Conservation (phyloP, 768 basidiomycete genomes). For the Glaciozyma martinii region DNA sequence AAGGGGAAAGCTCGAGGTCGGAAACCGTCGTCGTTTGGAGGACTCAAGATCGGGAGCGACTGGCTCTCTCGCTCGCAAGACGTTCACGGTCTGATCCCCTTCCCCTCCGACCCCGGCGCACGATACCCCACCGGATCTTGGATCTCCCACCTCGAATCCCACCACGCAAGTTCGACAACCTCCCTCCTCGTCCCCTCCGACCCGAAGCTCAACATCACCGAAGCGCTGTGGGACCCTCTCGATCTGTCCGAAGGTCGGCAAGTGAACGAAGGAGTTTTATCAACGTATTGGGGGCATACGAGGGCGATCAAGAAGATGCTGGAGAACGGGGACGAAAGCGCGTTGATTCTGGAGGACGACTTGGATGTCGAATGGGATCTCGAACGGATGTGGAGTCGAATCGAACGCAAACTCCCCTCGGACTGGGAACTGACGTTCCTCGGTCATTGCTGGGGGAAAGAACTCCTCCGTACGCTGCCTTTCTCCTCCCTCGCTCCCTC, state of each 20-base stretch:
- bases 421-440: slow-evolving; percentile 33
- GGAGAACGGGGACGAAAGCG: slow-evolving; percentile 30
- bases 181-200: slow-evolving; percentile 14
- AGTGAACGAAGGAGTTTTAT: slow-evolving; percentile 29
- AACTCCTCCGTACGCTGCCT: slow-evolving; percentile 7
- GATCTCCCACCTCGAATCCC: slow-evolving; percentile 31
- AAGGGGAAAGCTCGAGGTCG: slow-evolving; percentile 9
- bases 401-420: slow-evolving; percentile 23
- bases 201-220: slow-evolving; percentile 20
- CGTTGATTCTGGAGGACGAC: slow-evolving; percentile 36
- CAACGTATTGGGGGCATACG: slow-evolving; percentile 34
- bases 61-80: slow-evolving; percentile 19
- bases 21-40: slow-evolving; percentile 11
- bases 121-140: slow-evolving; percentile 20
- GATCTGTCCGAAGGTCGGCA: slow-evolving; percentile 27
- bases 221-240: slow-evolving; percentile 29
- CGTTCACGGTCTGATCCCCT: not conserved
- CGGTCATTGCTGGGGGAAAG: slow-evolving; percentile 36
- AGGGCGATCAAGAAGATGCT: slow-evolving; percentile 29
- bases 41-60: slow-evolving; percentile 25
- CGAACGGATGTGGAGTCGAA: slow-evolving; percentile 29
- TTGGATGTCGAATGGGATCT: slow-evolving; percentile 37
- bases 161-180: slow-evolving; percentile 11
- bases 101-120: slow-evolving; percentile 4
- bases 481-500: not conserved